Evolutionary conservation across 2,329 filamentous ascomycete genomes (phyloP).

Genomic region (Monosporascus sp.): DNA sequence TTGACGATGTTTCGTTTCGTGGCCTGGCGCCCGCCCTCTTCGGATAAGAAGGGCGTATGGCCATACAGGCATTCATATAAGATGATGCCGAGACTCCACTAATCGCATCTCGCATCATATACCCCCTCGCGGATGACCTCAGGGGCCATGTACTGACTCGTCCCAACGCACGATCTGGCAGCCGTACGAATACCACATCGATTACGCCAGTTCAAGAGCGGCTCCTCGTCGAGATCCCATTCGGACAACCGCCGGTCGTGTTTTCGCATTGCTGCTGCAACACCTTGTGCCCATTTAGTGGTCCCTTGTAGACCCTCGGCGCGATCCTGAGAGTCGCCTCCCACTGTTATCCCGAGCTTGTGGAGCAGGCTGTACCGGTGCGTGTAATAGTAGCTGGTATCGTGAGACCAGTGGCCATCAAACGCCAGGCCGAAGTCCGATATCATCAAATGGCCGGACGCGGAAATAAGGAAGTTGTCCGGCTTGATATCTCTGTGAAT

Average conservation of each 20-base stretch:
- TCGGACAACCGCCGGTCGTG: slow-evolving; percentile 34
- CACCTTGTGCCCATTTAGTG: slow-evolving; percentile 34
- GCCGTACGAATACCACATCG: slow-evolving; percentile 62
- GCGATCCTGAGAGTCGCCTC: slow-evolving; percentile 67
- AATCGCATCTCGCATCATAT: slow-evolving; percentile 93
- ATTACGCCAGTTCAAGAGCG: slow-evolving; percentile 66
- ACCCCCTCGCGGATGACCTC: slow-evolving; percentile 77
- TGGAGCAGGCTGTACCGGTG: slow-evolving; percentile 74
- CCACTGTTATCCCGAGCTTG: slow-evolving; percentile 68
- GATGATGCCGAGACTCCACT: slow-evolving; percentile 94
- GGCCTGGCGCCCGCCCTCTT: slow-evolving; percentile 64
- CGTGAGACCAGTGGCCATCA: slow-evolving; percentile 91
- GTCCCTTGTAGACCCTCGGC: slow-evolving; percentile 29
- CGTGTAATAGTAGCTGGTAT: slow-evolving; percentile 78
- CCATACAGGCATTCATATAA: slow-evolving; percentile 93
- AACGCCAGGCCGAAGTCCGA: slow-evolving; percentile 96
- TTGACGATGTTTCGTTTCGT: slow-evolving; percentile 83
- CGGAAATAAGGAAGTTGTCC: slow-evolving; percentile 90
- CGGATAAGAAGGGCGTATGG: slow-evolving; percentile 80
- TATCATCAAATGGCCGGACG: slow-evolving; percentile 87
- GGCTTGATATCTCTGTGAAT: slow-evolving; percentile 97
- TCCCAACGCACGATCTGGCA: slow-evolving; percentile 84
- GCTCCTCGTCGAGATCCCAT: slow-evolving; percentile 30
- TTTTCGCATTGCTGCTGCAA: slow-evolving; percentile 33
- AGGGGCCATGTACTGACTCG: slow-evolving; percentile 97